Percentiles rank a stretch among this genome's conserved stretches.
These are phyloP conservation scores for Cryptococcus maquisensis DNA, from an alignment of 1,284 basidiomycete species.

Conservation along the genomic window DNA sequence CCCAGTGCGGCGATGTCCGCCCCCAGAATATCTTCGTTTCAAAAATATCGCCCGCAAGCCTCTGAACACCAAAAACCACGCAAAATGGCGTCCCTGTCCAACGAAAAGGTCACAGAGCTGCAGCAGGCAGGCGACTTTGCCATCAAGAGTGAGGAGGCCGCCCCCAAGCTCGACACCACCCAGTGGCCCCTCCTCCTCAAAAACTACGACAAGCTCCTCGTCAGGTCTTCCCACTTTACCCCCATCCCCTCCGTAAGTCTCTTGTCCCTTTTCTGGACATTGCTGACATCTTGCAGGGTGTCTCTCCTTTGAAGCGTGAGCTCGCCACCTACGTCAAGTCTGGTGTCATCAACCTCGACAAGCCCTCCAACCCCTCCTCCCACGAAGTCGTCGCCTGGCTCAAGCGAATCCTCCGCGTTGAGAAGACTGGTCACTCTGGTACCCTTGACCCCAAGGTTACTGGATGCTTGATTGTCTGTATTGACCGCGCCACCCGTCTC, in stretches of 20 bases:
- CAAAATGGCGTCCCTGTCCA: slow-evolving; percentile 10
- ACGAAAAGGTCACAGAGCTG: slow-evolving; percentile 36
- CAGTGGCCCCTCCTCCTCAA: slow-evolving; percentile 97
- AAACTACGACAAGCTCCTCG: slow-evolving; percentile 92
- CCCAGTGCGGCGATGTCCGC: no score
- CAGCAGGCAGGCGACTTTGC: slow-evolving; percentile 63
- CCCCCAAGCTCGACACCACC: slow-evolving; percentile 84
- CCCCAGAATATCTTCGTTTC: no score
- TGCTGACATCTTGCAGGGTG: slow-evolving; percentile 53
- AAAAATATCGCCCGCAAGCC: background rate
- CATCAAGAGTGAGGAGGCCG: slow-evolving; percentile 70
- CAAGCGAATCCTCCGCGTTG: slow-evolving; percentile 87
- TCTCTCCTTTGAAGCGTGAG: slow-evolving; percentile 90
- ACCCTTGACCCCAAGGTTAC: slow-evolving; percentile 99
- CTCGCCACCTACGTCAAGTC: slow-evolving; percentile 89
- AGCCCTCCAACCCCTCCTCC: slow-evolving; percentile 99
- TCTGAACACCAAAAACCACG: background rate
- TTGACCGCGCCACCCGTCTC: slow-evolving; percentile 98
- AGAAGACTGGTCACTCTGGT: slow-evolving; percentile 75
- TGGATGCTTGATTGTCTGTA: slow-evolving; percentile 97
- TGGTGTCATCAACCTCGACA: slow-evolving; percentile 98
- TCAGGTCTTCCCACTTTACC: slow-evolving; percentile 95
- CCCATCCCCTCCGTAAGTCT: slow-evolving; percentile 68
- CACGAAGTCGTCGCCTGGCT: slow-evolving; percentile 99
- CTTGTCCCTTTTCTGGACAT: background rate